Percentiles rank a stretch among this genome's conserved stretches.
Evolutionary conservation across 2,329 filamentous ascomycete species (phyloP).

Genomic region (Stagonosporopsis rhizophila): DNA sequence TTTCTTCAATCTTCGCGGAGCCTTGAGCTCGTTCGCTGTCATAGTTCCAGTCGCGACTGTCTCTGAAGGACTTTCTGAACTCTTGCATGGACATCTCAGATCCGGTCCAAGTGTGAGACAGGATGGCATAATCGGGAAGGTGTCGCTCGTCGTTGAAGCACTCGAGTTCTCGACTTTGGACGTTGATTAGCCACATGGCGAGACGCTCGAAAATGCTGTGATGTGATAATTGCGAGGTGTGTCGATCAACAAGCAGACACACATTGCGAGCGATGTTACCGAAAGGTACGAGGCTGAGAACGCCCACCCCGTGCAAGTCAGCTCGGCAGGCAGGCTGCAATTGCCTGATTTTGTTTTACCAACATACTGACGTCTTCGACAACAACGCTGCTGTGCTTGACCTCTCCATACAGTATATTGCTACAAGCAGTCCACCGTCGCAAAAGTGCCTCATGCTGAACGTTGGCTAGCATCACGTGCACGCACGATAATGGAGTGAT

Average conservation of each 20-base stretch:
- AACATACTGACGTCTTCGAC: not conserved
- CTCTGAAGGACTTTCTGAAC: not conserved
- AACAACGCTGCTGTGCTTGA: not conserved
- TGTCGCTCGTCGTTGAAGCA: constrained; percentile 17
- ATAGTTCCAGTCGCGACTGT: too few species aligned
- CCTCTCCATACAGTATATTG: not conserved
- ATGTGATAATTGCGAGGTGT: not conserved
- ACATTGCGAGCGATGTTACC: not conserved
- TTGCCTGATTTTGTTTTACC: too few species aligned
- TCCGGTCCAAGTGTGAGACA: constrained; percentile 26
- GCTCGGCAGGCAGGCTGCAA: not conserved
- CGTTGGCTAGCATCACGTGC: not conserved
- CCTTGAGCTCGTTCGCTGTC: not conserved
- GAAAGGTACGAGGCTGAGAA: not conserved
- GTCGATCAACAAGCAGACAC: not conserved
- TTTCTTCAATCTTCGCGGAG: constrained; percentile 11
- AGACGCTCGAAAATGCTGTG: not conserved
- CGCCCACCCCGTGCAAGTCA: not conserved
- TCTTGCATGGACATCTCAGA: constrained; percentile 25
- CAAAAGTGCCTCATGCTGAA: not conserved
- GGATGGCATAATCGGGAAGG: constrained; percentile 28
- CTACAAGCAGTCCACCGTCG: not conserved
- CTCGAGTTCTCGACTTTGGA: constrained; percentile 9
- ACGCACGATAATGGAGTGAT: not conserved
- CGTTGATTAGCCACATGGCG: constrained; percentile 20